These are phyloP conservation scores for Ilyonectria mors-panacis DNA, from an alignment of 2,329 filamentous ascomycete genomes.

Conservation along the genomic window DNA sequence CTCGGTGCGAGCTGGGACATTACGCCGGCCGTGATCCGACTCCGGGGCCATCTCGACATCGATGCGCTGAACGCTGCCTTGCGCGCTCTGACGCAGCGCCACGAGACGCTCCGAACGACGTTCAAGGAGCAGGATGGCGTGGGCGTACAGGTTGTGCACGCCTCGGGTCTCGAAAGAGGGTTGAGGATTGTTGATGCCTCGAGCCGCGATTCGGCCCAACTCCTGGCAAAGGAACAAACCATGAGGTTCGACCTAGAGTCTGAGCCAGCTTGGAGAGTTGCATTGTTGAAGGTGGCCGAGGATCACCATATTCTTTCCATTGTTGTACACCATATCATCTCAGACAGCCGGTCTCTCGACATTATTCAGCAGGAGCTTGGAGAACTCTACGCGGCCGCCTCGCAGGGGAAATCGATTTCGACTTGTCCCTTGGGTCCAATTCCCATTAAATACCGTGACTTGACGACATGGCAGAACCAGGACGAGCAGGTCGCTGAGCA, in stretches of 20 bases:
- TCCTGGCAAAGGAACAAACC: too few species aligned
- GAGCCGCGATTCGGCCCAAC: conserved; percentile 57
- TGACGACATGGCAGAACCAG: conserved; percentile 43
- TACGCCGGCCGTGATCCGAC: conserved; percentile 10
- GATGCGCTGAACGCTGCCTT: conserved; percentile 4
- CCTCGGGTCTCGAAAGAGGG: conserved; percentile 14
- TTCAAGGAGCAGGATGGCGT: conserved; percentile 11
- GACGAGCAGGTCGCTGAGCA: conserved; percentile 31
- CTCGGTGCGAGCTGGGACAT: conserved; percentile 21
- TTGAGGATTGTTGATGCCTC: conserved; percentile 72
- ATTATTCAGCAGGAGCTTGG: conserved; percentile 39
- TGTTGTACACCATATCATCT: conserved; percentile 36
- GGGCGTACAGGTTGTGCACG: conserved; percentile 1
- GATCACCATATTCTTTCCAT: conserved; percentile 31
- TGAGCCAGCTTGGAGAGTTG: conserved; percentile 17
- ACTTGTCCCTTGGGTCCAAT: conserved; percentile 24
- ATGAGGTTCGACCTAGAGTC: not conserved
- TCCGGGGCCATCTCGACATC: not conserved
- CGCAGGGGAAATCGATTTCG: not conserved
- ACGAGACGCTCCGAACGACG: too few species aligned
- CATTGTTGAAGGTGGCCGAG: not conserved
- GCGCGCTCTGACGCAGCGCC: conserved; percentile 1
- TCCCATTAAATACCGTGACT: conserved; percentile 48
- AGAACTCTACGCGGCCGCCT: conserved; percentile 35
- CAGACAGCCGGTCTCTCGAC: conserved; percentile 39